Evolutionary conservation across 2,329 filamentous ascomycete species (phyloP).

Genomic region (Beauveria varroae): DNA sequence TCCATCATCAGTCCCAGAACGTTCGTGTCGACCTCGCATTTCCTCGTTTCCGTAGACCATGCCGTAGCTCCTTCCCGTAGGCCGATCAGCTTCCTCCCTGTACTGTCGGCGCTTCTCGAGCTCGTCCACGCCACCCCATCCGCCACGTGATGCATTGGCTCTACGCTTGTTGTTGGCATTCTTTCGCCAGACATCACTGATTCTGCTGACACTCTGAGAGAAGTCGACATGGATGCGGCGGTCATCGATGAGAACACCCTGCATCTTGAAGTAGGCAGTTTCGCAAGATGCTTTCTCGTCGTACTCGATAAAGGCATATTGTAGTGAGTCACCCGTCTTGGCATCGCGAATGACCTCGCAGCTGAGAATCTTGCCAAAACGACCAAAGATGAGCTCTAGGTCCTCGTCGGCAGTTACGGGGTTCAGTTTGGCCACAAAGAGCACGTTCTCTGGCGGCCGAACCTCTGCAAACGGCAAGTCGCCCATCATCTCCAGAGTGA

Average conservation of each 20-base stretch:
- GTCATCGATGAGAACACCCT: conserved; percentile 92
- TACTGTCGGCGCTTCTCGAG: conserved; percentile 91
- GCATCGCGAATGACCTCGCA: conserved; percentile 95
- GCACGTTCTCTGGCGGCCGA: conserved; percentile 90
- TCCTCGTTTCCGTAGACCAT: conserved; percentile 78
- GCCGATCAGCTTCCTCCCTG: conserved; percentile 52
- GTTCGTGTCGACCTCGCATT: conserved; percentile 44
- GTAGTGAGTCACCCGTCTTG: conserved; percentile 87
- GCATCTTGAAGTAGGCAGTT: conserved; percentile 97
- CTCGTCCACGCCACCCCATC: conserved; percentile 83
- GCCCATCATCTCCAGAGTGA: conserved; percentile 96
- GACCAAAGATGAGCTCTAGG: conserved; percentile 90
- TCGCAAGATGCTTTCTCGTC: conserved; percentile 90
- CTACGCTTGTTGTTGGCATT: conserved; percentile 75
- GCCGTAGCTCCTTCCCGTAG: conserved; percentile 49
- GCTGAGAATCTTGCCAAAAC: conserved; percentile 89
- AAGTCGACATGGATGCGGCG: conserved; percentile 98
- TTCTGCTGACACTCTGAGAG: conserved; percentile 83
- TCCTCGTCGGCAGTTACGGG: conserved; percentile 94
- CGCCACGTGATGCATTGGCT: conserved; percentile 52
- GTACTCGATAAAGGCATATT: conserved; percentile 98
- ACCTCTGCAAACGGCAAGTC: conserved; percentile 96
- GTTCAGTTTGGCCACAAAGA: conserved; percentile 98
- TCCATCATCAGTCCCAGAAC: conserved; percentile 24
- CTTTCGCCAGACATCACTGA: conserved; percentile 84